Evolutionary conservation across 352 stramenopile genomes (phyloP).

Genomic region (Phytophthora crassamura): DNA sequence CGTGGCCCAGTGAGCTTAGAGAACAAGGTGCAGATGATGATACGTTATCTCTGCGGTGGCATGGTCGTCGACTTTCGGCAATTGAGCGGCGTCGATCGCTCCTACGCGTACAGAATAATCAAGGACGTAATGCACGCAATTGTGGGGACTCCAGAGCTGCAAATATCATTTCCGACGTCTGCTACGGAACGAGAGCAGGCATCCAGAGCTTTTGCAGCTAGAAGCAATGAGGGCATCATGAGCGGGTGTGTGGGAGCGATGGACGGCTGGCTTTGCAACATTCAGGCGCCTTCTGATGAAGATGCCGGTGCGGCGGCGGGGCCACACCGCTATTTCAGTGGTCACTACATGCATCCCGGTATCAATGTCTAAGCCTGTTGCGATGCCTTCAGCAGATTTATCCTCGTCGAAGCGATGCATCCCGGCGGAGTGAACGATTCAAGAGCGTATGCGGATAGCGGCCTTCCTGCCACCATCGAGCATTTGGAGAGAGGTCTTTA

Average conservation of each 20-base stretch:
- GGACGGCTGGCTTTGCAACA: constrained; percentile 15
- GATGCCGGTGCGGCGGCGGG: not conserved
- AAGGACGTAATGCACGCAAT: constrained; percentile 5
- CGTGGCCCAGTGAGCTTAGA: too few relatives aligned
- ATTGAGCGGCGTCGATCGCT: not conserved
- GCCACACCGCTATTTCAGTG: constrained; percentile 7
- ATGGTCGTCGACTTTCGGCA: too few relatives aligned
- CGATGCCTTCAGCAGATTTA: constrained; percentile 13
- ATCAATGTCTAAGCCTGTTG: constrained; percentile 10
- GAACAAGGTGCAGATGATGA: too few relatives aligned
- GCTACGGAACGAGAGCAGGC: not conserved
- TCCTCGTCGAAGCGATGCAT: constrained; percentile 11
- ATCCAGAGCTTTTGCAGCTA: not conserved
- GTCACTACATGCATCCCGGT: constrained; percentile 6
- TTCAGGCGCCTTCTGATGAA: not conserved
- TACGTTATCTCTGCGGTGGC: too few relatives aligned
- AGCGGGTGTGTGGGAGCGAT: constrained; percentile 3
- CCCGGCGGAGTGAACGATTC: constrained; percentile 7
- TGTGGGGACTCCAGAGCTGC: not conserved
- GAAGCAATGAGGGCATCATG: not conserved
- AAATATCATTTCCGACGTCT: not conserved
- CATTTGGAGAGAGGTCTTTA: too few relatives aligned
- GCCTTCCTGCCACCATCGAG: not conserved
- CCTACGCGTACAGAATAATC: not conserved
- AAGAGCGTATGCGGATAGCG: not conserved